A percentile compares a stretch with the other conserved stretches of the same genome.
Conservation (phyloP, 2,329 filamentous ascomycete genomes). For the Huntiella bhutanensis region DNA sequence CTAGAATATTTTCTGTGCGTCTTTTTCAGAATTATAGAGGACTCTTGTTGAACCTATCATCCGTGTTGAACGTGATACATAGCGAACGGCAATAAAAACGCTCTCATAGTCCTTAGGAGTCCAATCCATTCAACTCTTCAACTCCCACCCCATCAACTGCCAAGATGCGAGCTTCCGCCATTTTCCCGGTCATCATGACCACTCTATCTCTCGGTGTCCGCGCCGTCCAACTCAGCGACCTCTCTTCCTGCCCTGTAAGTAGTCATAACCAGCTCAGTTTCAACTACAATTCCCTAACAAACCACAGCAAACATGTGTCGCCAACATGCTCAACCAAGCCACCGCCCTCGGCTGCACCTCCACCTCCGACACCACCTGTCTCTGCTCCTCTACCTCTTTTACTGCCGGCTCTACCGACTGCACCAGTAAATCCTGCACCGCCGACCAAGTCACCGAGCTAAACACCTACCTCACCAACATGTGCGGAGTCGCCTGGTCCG, state of each 20-base stretch:
- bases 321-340: slow-evolving; percentile 8
- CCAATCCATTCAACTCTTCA: background rate
- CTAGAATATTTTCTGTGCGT: no score
- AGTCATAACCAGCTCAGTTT: background rate
- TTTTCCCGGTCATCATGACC: slow-evolving; percentile 4
- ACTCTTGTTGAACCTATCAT: no score
- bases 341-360: slow-evolving; percentile 8
- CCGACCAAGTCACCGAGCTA: slow-evolving; percentile 16
- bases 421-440: slow-evolving; percentile 15
- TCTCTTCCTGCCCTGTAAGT: slow-evolving; percentile 10
- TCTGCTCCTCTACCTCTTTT: slow-evolving; percentile 22
- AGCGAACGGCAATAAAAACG: no score
- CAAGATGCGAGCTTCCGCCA: slow-evolving; percentile 5
- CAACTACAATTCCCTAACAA: background rate
- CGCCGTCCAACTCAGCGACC: slow-evolving; percentile 7
- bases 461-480: slow-evolving; percentile 15
- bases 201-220: slow-evolving; percentile 1
- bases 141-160: background rate
- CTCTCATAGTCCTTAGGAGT: no score
- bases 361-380: slow-evolving; percentile 19
- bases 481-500: slow-evolving; percentile 17
- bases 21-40: no score
- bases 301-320: slow-evolving; percentile 11
- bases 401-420: slow-evolving; percentile 23
- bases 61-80: no score